Evolutionary conservation across 805 yeast species (phyloP).

Genomic region (Schwanniomyces pseudopolymorphus): DNA sequence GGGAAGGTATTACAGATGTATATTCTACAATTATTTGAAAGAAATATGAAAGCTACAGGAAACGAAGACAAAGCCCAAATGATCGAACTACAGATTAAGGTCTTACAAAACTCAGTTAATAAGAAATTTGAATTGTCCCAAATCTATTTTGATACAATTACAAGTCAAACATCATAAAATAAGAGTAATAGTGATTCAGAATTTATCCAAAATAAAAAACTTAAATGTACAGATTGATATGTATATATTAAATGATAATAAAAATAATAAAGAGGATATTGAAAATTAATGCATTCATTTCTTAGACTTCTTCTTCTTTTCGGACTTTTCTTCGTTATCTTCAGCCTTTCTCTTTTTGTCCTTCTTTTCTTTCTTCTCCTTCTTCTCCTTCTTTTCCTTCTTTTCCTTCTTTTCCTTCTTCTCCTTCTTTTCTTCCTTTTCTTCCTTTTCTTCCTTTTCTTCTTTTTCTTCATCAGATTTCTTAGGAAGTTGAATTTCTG

Average conservation of each 20-base stretch:
- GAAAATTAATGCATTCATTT: conserved; percentile 20
- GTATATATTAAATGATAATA: conserved; percentile 1
- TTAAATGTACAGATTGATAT: conserved; percentile 7
- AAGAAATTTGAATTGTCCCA: conserved; percentile 8
- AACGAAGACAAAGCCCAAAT: conserved; percentile 19
- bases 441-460: conserved; percentile 23
- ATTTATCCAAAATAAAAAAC: neutral
- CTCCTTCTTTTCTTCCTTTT: conserved; percentile 49
- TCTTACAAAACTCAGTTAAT: conserved; percentile 3
- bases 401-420: conserved; percentile 55
- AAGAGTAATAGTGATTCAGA: neutral
- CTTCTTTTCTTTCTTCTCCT: conserved; percentile 41
- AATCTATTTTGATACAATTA: neutral
- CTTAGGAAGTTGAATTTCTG: conserved; percentile 47
- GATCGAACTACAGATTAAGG: conserved; percentile 18
- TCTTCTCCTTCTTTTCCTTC: conserved; percentile 62
- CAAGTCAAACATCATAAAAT: neutral
- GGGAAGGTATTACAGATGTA: conserved; percentile 19
- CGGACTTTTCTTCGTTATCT: conserved; percentile 42
- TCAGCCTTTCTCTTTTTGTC: conserved; percentile 20
- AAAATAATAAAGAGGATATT: neutral
- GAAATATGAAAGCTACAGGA: conserved; percentile 13
- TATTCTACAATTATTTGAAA: conserved; percentile 15
- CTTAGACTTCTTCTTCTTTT: conserved; percentile 52
- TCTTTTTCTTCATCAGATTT: conserved; percentile 50